These are phyloP conservation scores for Colletotrichum godetiae DNA, from an alignment of 2,329 filamentous ascomycete species.

Conservation along the genomic window DNA sequence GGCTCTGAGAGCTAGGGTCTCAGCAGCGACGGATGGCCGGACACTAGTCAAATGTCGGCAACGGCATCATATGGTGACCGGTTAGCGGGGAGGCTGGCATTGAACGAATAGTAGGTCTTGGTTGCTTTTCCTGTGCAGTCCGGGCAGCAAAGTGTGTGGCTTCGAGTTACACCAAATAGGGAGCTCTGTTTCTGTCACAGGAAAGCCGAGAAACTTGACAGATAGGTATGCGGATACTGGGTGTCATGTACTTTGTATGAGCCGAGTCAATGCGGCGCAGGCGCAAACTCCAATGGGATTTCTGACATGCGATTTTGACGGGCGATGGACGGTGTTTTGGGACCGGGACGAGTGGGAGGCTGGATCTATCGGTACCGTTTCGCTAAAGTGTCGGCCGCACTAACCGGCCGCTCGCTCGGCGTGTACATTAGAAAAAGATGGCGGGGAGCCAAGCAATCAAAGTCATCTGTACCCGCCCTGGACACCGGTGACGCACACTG, in stretches of 20 bases:
- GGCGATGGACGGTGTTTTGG: neutral
- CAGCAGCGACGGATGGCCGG: constrained; percentile 24
- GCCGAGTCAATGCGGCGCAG: neutral
- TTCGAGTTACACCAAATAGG: neutral
- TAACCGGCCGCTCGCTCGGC: neutral
- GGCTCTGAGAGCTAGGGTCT: neutral
- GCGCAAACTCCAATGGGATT: constrained; percentile 10
- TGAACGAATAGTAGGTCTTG: neutral
- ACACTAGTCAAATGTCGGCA: constrained; percentile 5
- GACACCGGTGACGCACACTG: constrained; percentile 3
- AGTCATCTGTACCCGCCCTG: constrained; percentile 1
- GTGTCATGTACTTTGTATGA: neutral
- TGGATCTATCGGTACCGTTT: constrained; percentile 15
- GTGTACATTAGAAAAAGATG: neutral
- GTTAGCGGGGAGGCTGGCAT: constrained; percentile 23
- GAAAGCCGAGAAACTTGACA: constrained; percentile 3
- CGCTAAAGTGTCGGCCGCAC: constrained; percentile 2
- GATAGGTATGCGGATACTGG: neutral
- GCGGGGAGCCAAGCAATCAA: constrained; percentile 19
- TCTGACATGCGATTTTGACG: constrained; percentile 2
- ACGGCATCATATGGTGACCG: constrained; percentile 9
- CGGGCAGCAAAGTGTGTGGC: neutral
- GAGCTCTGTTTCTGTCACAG: neutral
- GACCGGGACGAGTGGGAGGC: constrained; percentile 9
- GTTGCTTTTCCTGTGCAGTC: neutral